Base-by-base conservation (phyloP, 176 grass and related monocot genomes). In the Aegilops speltoides region DNA sequence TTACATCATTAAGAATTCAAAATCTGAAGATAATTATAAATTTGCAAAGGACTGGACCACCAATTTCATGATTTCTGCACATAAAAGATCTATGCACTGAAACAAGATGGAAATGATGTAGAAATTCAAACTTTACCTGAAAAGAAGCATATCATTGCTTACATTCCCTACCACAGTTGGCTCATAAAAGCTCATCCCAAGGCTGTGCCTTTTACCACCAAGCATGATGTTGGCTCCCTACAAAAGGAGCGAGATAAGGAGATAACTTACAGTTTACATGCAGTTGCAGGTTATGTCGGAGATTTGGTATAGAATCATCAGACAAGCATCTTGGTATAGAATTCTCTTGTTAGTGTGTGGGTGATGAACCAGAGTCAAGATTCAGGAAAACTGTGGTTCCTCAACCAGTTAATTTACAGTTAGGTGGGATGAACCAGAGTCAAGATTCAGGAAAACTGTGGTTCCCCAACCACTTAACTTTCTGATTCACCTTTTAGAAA, bases 121-220 rank as follows among this genome's bases (percentile, higher is more conserved):
- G 5, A 40, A 54, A 19, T 73, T 62, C 65, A 68, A 79, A 87
- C 73, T 86, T 64, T 88, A 99, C 97, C 91, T 92, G 72, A 90
- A 92, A 86, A 99, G 81, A 52, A 99, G 92, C 97, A 99, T 99
- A 65, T 99, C 88, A 37, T 72, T 91, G 50, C 87, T 94, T 31
- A 96, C 94, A 43, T 99, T 96, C 15, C 93, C 89, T 76, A 99
- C 81, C 72, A 96, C 85, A 85, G 97, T 99, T 72, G 97, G 97
- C 38, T 99, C 97, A 88, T 99, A 99, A 83, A 96, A 99, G 88
- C 92, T 79, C 90, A 87, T 96, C 54, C 97, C 94, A 5, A 96
- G 89, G 40, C 87, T 96, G 86, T 99, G 97, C 61, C 97, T 94
- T 93, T 88, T 94, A 90, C 97, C 97, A 79, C 97, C 94, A 73